Evolutionary conservation across 2,329 filamentous ascomycete species (phyloP), one percentile per base, ranked within the genome.

Genomic region (Colletotrichum ledebouriae): DNA sequence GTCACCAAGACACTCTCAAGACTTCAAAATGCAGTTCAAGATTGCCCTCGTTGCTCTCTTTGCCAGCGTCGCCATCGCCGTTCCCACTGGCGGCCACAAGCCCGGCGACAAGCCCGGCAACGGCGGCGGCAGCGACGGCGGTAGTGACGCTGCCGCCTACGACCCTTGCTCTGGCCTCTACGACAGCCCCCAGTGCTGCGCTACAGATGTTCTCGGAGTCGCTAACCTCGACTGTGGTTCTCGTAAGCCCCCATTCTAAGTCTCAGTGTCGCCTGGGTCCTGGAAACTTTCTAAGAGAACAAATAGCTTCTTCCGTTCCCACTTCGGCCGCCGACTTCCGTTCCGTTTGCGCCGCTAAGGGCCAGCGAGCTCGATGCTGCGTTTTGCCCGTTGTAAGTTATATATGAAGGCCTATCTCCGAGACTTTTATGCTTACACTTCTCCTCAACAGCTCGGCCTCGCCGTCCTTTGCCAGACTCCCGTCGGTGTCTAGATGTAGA

Each of bases 281-380:
- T 37, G 29, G 6, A 1, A 25, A 25, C 25, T 25, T 25, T 25
- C 25, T 25, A 25, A 25, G 25, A 25, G 25, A 25, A 25, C 25
- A 12, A 13, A 59, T 34, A 64, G 62, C 86, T 15, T 4, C 75
- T 7, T 34, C 62, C 1, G 73, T 76, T 5, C 85, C 85, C 12
- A 73, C 73, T 39, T 74, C 75, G 70, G 78, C 80, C 63, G 75
- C 76, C 29, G 73, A 79, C 69, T 85, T 88, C 76, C 76, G 79
- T 59, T 75, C 77, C 20, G 76, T 82, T 69, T 87, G 86, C 73
- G 59, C 84, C 3, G 78, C 72, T 6, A 78, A 79, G 6, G 85
- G 85, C 56, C 85, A 87, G 77, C 82, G 83, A 65, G 86, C 85
- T 69, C 85, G 85, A 73, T 89, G 87, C 83, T 89, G 87, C 71